A percentile compares a stretch with the other conserved stretches of the same genome.
Evolutionary conservation across 202 grass and related monocot species (phyloP).

Genomic region (Panicum virgatum): DNA sequence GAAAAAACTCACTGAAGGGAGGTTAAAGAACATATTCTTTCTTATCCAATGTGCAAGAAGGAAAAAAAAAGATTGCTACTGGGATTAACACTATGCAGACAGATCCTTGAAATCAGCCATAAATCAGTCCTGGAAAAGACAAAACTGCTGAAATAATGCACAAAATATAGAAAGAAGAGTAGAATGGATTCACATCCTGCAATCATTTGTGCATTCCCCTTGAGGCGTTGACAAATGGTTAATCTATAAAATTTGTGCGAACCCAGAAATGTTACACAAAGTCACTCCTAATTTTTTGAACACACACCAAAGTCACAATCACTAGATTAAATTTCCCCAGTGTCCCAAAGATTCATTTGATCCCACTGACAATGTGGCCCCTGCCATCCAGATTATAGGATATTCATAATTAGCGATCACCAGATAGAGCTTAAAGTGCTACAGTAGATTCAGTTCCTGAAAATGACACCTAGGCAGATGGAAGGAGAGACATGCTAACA

Average conservation of each 20-base stretch:
- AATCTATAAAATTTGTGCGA: background rate
- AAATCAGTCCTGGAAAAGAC: too few relatives aligned
- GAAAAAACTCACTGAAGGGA: background rate
- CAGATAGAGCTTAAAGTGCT: slow-evolving; percentile 16
- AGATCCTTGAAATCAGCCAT: background rate
- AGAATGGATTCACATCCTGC: slow-evolving; percentile 1
- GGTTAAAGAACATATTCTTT: background rate
- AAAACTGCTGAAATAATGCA: slow-evolving; percentile 1
- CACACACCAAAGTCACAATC: background rate
- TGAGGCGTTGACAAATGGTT: background rate
- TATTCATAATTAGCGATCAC: background rate
- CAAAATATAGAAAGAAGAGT: slow-evolving; percentile 14
- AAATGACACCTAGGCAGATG: slow-evolving; percentile 25
- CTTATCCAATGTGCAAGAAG: background rate
- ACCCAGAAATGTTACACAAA: background rate
- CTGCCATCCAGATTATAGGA: slow-evolving; percentile 2
- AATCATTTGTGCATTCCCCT: background rate
- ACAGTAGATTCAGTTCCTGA: slow-evolving; percentile 19
- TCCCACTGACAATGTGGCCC: slow-evolving; percentile 17
- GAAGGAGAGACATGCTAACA: background rate
- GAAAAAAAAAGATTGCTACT: background rate
- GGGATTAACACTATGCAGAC: background rate
- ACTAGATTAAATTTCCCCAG: slow-evolving; percentile 10
- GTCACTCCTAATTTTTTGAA: slow-evolving; percentile 4
- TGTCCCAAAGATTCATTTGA: slow-evolving; percentile 14